A percentile compares a stretch with the other conserved stretches of the same genome.
phyloP scores from a whole-genome alignment of 768 basidiomycete species.

The Hydnum rufescens region DNA sequence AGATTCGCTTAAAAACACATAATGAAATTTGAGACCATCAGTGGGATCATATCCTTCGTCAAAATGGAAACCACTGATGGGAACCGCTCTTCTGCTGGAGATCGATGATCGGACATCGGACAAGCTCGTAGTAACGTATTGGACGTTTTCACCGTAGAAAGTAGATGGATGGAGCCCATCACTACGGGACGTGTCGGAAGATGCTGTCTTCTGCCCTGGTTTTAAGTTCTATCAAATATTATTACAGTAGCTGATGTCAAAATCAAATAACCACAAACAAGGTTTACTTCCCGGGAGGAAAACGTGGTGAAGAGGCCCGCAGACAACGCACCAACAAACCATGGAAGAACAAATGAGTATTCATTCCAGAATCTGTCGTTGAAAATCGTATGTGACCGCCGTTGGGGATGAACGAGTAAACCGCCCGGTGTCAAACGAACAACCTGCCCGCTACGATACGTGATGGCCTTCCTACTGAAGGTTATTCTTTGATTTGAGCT shows the following conservation, averaged over 20 bases:
- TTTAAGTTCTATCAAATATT: too few species aligned
- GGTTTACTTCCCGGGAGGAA: background rate
- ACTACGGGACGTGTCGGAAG: too few species aligned
- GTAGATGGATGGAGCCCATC: too few species aligned
- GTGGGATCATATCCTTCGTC: background rate
- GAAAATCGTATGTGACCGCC: background rate
- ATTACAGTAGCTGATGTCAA: too few species aligned
- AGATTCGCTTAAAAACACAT: constrained; percentile 1
- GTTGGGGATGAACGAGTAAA: background rate
- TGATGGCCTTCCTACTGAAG: background rate
- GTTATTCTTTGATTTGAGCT: background rate
- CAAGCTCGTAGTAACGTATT: too few species aligned
- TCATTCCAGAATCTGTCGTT: background rate
- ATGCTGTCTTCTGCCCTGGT: too few species aligned
- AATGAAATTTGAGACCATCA: background rate
- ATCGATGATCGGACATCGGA: too few species aligned
- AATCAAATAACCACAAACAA: too few species aligned
- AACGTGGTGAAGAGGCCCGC: background rate
- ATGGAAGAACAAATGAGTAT: constrained; percentile 1
- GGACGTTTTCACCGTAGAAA: too few species aligned
- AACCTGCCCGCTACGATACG: background rate
- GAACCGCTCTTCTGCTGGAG: too few species aligned
- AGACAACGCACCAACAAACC: background rate
- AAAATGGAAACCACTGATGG: background rate
- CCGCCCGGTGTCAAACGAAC: background rate